Evolutionary conservation across 148 eudicot species (phyloP), one percentile per base, ranked within the genome.

Genomic region (Vaccinium darrowii): DNA sequence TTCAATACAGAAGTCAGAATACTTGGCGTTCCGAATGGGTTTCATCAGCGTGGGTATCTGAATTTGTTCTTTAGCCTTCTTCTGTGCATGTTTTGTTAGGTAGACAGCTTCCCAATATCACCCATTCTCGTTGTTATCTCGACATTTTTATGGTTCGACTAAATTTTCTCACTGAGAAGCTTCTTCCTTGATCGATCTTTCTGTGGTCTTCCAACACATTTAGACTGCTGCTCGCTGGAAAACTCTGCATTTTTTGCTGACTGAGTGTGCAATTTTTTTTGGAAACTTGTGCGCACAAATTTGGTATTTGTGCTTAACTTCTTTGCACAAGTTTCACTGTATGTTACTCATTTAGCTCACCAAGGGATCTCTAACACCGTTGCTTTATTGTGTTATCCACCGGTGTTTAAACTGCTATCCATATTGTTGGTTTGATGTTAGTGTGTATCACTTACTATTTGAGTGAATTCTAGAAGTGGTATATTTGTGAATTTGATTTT

Each of bases 21-120:
- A 97, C 88, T 81, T 93, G 89, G 99, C 98, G 54, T 74, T 97
- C 81, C 92, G 98, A 87, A 87, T 93, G 86, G 99, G 99, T 83
- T 97, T 97, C 86, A 91, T 97, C 88, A 91, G 93, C 33, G 98
- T 97, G 92, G 91, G 99, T 94, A 84, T 87, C 89, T 56, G 25
- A 56, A 74, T 83, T 88, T 85, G 47, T 60, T 80, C 76, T 80
- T 50, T 52, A 78, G 25, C 73, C 76, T 51, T 62, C 58, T 6
- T 11, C 9, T 62, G 4, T 16, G 30, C 67, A 56, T 57, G 82
- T 67, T 30, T 56, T 54, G 19, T 79, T 57, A 15, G 81, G 58
- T 0, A 13, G 63, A 52, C 18, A 13, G 33, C 36, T 78, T 78
- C 36, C 62, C 53, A 14, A 14, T 51, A 33, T 53, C 39, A 27